phyloP scores from a whole-genome alignment of 1,139 yeast species.

The Candida anutae region DNA sequence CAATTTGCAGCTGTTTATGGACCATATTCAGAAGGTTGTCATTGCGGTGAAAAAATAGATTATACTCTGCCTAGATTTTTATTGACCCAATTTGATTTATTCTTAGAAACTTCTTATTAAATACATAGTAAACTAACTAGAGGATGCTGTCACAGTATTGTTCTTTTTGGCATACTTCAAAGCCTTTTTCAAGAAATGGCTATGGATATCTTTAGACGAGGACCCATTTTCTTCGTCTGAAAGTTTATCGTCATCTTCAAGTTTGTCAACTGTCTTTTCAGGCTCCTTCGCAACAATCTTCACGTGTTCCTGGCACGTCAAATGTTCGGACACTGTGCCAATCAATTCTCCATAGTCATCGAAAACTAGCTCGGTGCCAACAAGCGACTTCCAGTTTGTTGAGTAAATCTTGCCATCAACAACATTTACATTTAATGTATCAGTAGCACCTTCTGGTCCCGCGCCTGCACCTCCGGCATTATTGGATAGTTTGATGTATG shows the following conservation, averaged over 20 bases:
- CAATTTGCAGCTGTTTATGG: constrained; percentile 62
- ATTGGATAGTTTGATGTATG: constrained; percentile 33
- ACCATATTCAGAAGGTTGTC: constrained; percentile 38
- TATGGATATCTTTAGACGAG: constrained; percentile 10
- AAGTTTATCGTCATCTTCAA: constrained; percentile 9
- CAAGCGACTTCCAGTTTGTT: constrained; percentile 70
- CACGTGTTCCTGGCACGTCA: constrained; percentile 22
- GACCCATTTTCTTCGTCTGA: constrained; percentile 7
- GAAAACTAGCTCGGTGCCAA: constrained; percentile 74
- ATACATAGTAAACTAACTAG: too few relatives aligned
- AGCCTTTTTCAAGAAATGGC: constrained; percentile 23
- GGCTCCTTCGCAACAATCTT: constrained; percentile 15
- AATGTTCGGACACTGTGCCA: constrained; percentile 36
- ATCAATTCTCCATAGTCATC: constrained; percentile 51
- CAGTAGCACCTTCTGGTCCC: constrained; percentile 12
- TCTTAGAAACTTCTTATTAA: too few relatives aligned
- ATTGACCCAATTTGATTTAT: too few relatives aligned
- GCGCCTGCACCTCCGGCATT: constrained; percentile 10
- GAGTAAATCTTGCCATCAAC: constrained; percentile 49
- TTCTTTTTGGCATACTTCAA: constrained; percentile 18
- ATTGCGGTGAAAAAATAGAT: constrained; percentile 10
- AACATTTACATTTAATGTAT: constrained; percentile 18
- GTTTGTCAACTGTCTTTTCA: constrained; percentile 4
- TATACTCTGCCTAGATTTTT: too few relatives aligned
- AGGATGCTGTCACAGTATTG: too few relatives aligned